phyloP scores from a whole-genome alignment of 495 filamentous ascomycete species.

The Hyphodiscus hymeniophilus region DNA sequence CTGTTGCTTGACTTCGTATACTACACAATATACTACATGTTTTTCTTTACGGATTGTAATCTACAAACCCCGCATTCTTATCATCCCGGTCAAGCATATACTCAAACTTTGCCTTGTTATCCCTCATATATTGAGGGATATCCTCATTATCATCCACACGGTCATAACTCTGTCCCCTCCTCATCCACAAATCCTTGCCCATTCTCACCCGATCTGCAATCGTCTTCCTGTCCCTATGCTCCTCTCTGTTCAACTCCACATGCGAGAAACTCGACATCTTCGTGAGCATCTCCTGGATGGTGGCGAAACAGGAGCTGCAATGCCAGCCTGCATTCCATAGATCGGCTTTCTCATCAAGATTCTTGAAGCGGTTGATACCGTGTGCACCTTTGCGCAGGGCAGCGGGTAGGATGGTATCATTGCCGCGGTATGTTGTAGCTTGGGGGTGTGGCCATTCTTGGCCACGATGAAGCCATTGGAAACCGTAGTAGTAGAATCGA shows the following conservation, averaged over 20 bases:
- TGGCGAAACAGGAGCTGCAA: slow-evolving; percentile 36
- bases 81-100: slow-evolving; percentile 31
- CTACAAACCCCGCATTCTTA: slow-evolving; percentile 28
- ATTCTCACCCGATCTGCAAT: slow-evolving; percentile 32
- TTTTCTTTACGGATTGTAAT: slow-evolving; percentile 11
- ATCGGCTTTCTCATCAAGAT: slow-evolving; percentile 18
- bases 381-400: slow-evolving; percentile 29
- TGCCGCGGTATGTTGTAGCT: slow-evolving; percentile 32
- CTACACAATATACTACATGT: too few species aligned
- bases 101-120: slow-evolving; percentile 23
- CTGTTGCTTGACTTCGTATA: too few species aligned
- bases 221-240: slow-evolving; percentile 26
- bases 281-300: slow-evolving; percentile 30
- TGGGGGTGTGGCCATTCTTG: slow-evolving; percentile 37
- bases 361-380: slow-evolving; percentile 16
- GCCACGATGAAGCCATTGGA: slow-evolving; percentile 34
- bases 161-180: slow-evolving; percentile 28
- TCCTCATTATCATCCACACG: slow-evolving; percentile 26
- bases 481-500: slow-evolving; percentile 37
- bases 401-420: slow-evolving; percentile 32
- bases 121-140: slow-evolving; percentile 26
- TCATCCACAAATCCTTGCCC: slow-evolving; percentile 33
- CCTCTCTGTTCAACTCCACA: slow-evolving; percentile 25
- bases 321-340: slow-evolving; percentile 35
- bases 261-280: slow-evolving; percentile 38